These are phyloP conservation scores for Melampsora abietis-canadensis DNA, from an alignment of 1,284 basidiomycete species.

Conservation along the genomic window DNA sequence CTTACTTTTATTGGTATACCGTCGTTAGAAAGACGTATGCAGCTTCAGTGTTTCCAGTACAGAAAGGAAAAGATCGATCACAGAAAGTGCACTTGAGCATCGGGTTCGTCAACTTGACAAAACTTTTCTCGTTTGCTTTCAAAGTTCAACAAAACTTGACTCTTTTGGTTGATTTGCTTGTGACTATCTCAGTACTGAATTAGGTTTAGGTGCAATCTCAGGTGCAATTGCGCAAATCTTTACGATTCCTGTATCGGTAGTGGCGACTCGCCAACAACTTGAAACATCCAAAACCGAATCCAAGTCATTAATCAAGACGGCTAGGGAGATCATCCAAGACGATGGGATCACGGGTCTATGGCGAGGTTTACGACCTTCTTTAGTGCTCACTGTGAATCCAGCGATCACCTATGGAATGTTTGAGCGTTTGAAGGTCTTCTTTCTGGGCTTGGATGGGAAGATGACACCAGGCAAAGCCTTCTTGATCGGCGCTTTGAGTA, in stretches of 20 bases:
- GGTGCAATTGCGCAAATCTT: conserved; percentile 95
- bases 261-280: conserved; percentile 95
- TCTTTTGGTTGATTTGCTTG: background rate
- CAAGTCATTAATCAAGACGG: conserved; percentile 67
- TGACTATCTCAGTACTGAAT: conserved; percentile 60
- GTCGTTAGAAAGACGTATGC: conserved; percentile 75
- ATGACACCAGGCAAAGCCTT: conserved; percentile 79
- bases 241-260: conserved; percentile 95
- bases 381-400: conserved; percentile 89
- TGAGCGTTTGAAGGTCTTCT: conserved; percentile 75
- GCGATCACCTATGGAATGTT: conserved; percentile 97
- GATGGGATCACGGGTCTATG: conserved; percentile 88
- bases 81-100: conserved; percentile 13
- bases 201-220: conserved; percentile 83
- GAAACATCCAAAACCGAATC: conserved; percentile 61
- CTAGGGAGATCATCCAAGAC: conserved; percentile 81
- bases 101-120: background rate
- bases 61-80: conserved; percentile 13
- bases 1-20: conserved; percentile 99
- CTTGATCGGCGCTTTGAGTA: conserved; percentile 84
- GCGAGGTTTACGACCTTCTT: conserved; percentile 85
- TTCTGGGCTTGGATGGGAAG: conserved; percentile 59
- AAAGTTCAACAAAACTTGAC: background rate
- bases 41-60: conserved; percentile 45
- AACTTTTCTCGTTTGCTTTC: background rate